Conservation (phyloP, 257 asterid species). For the Avicennia marina region DNA sequence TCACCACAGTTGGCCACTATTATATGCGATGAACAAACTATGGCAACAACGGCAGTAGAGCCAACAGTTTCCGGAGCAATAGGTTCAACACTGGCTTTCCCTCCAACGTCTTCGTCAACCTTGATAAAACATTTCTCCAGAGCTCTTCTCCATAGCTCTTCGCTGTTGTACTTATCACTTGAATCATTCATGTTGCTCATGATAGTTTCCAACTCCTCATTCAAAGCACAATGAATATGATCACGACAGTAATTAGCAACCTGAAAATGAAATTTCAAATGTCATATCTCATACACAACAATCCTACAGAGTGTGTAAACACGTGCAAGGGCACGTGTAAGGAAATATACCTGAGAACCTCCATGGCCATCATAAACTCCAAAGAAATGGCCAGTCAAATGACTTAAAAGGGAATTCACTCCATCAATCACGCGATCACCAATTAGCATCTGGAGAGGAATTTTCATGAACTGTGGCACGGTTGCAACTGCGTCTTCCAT, state of each 20-base stretch:
- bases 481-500: constrained; percentile 76
- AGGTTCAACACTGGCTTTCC: constrained; percentile 46
- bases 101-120: constrained; percentile 82
- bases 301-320: no score
- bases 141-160: constrained; percentile 69
- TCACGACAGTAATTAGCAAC: constrained; percentile 89
- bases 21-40: constrained; percentile 92
- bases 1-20: constrained; percentile 93
- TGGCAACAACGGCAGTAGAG: constrained; percentile 83
- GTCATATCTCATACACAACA: no score
- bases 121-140: constrained; percentile 63
- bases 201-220: constrained; percentile 54
- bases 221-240: constrained; percentile 62
- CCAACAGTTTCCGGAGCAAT: constrained; percentile 92
- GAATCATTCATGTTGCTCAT: constrained; percentile 28
- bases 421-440: constrained; percentile 52
- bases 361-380: constrained; percentile 98
- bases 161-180: constrained; percentile 28
- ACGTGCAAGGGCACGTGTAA: background rate
- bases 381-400: constrained; percentile 78
- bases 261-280: constrained; percentile 29
- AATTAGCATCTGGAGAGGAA: constrained; percentile 59
- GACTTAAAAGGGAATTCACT: constrained; percentile 40
- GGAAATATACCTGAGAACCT: constrained; percentile 63
- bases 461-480: constrained; percentile 59